Evolutionary conservation across 2,329 filamentous ascomycete genomes (phyloP), one percentile per base, ranked within the genome.

Genomic region (Xylaria sp.): DNA sequence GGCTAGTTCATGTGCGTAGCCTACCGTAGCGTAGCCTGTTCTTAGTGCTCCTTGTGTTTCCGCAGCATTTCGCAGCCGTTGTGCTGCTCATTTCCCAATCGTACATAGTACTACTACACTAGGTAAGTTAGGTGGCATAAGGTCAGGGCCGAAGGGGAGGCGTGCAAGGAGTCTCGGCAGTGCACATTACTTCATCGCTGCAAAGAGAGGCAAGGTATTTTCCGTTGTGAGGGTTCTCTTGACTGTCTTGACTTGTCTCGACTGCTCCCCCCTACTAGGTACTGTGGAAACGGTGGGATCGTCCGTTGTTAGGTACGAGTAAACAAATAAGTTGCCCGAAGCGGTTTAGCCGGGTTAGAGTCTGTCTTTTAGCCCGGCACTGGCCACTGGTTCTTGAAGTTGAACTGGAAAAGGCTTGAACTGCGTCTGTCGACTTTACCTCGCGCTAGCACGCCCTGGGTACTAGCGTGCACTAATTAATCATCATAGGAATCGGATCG

Each of bases 1-100:
- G 16, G 57, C 57, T 35, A 54, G 54, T 58, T 50, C 42, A 44
- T 59, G 54, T 49, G 54, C 48, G 52, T 30, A 42, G 51, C 44
- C 49, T 48, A 51, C 49, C 16, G 46, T 52, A 55, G 49, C 46
- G 52, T 50, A 59, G 48, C 50, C 49, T 58, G 19, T 42, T 53
- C 52, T n/a, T 19, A 49, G 48, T 59, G 52, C 37, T 47, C 55
- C 54, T 58, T 57, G 13, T 52, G 44, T 53, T 50, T 49, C 51
- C 19, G 59, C 47, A 44, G 53, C 48, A 52, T 60, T 62, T 60
- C 49, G 44, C 23, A 30, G 23, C 23, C 23, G 23, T 30, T 30
- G 23, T 30, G 23, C 37, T 46, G 39, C 49, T 48, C 49, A 58
- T 60, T 37, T 46, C 52, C 54, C 54, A 57, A 34, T n/a, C 6